phyloP scores from a whole-genome alignment of 2,329 filamentous ascomycete genomes.

The Cladobotryum mycophilum region DNA sequence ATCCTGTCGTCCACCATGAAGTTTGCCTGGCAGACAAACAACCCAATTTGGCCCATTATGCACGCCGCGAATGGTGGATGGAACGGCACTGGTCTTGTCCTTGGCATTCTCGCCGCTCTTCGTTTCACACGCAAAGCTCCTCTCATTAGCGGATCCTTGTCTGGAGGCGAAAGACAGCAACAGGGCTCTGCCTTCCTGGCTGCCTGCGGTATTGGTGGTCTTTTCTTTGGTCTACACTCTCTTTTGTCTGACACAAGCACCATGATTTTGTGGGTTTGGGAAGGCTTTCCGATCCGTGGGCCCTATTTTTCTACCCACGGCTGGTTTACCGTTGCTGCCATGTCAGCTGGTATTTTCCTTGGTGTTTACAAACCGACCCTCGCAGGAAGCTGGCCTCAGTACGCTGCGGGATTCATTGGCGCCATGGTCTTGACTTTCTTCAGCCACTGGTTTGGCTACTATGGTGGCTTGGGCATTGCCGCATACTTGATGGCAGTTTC shows the following conservation, averaged over 20 bases:
- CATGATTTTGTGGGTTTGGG: slow-evolving; percentile 98
- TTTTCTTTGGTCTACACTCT: slow-evolving; percentile 87
- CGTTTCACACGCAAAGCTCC: slow-evolving; percentile 65
- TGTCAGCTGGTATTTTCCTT: slow-evolving; percentile 72
- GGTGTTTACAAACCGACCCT: slow-evolving; percentile 69
- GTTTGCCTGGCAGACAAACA: slow-evolving; percentile 90
- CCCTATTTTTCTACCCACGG: slow-evolving; percentile 87
- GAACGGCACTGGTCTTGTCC: slow-evolving; percentile 74
- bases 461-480: slow-evolving; percentile 69
- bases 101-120: slow-evolving; percentile 70
- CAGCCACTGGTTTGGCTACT: slow-evolving; percentile 83
- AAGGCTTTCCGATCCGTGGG: slow-evolving; percentile 85
- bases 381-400: slow-evolving; percentile 72
- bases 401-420: slow-evolving; percentile 69
- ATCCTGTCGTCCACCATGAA: slow-evolving; percentile 83
- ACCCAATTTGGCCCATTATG: slow-evolving; percentile 94
- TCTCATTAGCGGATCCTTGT: slow-evolving; percentile 33
- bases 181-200: slow-evolving; percentile 65
- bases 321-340: slow-evolving; percentile 75
- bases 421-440: slow-evolving; percentile 71
- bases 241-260: slow-evolving; percentile 95
- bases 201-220: slow-evolving; percentile 70
- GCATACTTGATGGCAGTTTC: slow-evolving; percentile 77
- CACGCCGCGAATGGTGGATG: slow-evolving; percentile 84
- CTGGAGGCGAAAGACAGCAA: slow-evolving; percentile 27